Percentiles rank a stretch among this genome's conserved stretches.
phyloP scores from a whole-genome alignment of 305 asterid species.

The Fraxinus sp. region DNA sequence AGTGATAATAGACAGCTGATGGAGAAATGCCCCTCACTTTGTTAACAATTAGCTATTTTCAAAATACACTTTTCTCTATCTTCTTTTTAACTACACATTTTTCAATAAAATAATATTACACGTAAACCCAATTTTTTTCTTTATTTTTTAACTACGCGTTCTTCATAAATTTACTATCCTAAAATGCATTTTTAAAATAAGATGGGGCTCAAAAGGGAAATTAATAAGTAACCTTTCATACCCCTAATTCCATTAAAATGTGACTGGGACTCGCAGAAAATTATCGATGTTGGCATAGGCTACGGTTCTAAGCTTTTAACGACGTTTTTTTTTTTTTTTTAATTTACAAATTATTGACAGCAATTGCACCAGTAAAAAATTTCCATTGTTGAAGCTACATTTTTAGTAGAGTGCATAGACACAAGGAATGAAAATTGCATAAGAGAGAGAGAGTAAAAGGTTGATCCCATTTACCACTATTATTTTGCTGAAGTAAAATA shows the following conservation, averaged over 20 bases:
- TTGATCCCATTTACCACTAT: not conserved
- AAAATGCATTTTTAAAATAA: not conserved
- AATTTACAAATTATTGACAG: not conserved
- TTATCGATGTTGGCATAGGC: not conserved
- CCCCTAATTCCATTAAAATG: not conserved
- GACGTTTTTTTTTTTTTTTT: not conserved
- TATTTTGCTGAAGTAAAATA: not conserved
- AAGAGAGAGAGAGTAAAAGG: not conserved
- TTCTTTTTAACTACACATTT: not conserved
- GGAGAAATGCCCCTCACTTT: constrained; percentile 32
- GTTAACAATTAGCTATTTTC: constrained; percentile 1
- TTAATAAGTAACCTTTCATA: not conserved
- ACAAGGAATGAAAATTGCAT: not conserved
- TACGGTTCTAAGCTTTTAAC: not conserved
- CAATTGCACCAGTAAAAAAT: not conserved
- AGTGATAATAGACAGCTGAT: constrained; percentile 40
- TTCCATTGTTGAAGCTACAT: not conserved
- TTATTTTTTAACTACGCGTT: not conserved
- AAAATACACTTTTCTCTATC: not conserved
- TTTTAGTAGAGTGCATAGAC: not conserved
- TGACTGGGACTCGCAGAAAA: not conserved
- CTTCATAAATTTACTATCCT: not conserved
- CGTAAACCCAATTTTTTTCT: not conserved
- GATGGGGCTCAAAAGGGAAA: not conserved
- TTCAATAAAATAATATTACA: not conserved